These are phyloP conservation scores for Lepraria neglecta DNA, from an alignment of 495 filamentous ascomycete genomes.

Conservation along the genomic window DNA sequence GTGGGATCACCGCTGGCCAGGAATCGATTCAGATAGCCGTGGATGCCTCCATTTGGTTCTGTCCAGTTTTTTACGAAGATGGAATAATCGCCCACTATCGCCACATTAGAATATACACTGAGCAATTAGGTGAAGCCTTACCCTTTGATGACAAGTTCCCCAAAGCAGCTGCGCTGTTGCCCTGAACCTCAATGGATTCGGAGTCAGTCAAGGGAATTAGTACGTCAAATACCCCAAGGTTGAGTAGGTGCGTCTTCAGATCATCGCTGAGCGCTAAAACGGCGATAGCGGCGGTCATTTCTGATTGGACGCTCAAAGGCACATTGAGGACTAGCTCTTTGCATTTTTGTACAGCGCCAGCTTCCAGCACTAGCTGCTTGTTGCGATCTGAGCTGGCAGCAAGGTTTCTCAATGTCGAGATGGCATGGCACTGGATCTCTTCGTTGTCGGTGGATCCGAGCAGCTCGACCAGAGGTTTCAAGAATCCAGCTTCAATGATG, in stretches of 20 bases:
- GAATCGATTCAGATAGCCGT: constrained; percentile 89
- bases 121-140: constrained; percentile 35
- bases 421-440: constrained; percentile 97
- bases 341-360: constrained; percentile 96
- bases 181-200: constrained; percentile 94
- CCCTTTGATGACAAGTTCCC: constrained; percentile 97
- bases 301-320: constrained; percentile 88
- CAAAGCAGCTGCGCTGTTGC: constrained; percentile 91
- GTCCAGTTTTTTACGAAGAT: constrained; percentile 93
- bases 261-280: constrained; percentile 96
- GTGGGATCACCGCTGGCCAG: constrained; percentile 90
- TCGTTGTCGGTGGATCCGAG: constrained; percentile 95
- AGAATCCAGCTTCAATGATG: constrained; percentile 94
- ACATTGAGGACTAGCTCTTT: constrained; percentile 93
- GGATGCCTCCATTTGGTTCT: constrained; percentile 86
- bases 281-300: constrained; percentile 98
- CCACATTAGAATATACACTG: constrained; percentile 21
- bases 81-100: constrained; percentile 84
- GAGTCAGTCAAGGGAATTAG: constrained; percentile 92
- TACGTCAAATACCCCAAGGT: constrained; percentile 92
- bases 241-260: constrained; percentile 84
- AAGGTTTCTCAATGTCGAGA: constrained; percentile 91
- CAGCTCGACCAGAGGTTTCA: constrained; percentile 87
- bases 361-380: constrained; percentile 91
- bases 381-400: constrained; percentile 95